phyloP scores from a whole-genome alignment of 345 rosid genomes.

The Gossypium bickii region DNA sequence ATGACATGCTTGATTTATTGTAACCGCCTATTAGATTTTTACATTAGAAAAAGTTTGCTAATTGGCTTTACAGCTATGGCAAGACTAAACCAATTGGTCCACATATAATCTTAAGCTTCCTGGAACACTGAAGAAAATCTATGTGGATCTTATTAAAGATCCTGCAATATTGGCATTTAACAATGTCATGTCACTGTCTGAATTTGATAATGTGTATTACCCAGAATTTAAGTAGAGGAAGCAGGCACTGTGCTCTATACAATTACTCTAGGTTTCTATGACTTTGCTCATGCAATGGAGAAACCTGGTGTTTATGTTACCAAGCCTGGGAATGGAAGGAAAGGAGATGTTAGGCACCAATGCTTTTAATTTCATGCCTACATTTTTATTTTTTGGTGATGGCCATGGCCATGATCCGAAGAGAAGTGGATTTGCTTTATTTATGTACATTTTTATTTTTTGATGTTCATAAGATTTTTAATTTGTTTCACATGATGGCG shows the following conservation, averaged over 20 bases:
- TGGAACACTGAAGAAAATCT: conserved; percentile 43
- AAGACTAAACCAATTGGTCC: conserved; percentile 44
- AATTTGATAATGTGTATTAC: conserved; percentile 65
- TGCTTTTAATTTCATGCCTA: conserved; percentile 44
- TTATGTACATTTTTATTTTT: not conserved
- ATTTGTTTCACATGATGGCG: not conserved
- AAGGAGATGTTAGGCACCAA: conserved; percentile 71
- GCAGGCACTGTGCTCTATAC: conserved; percentile 51
- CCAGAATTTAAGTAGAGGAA: conserved; percentile 61
- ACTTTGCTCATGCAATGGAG: conserved; percentile 64
- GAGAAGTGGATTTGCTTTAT: not conserved
- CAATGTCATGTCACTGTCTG: conserved; percentile 66
- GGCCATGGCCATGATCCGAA: not conserved
- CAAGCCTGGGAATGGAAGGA: conserved; percentile 42
- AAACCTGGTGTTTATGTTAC: conserved; percentile 61
- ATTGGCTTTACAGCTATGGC: conserved; percentile 12
- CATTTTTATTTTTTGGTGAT: not conserved
- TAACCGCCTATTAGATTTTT: conserved; percentile 65
- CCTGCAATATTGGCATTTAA: conserved; percentile 66
- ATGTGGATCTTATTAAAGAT: conserved; percentile 40
- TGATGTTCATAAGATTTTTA: not conserved
- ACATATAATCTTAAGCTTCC: conserved; percentile 35
- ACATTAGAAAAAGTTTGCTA: conserved; percentile 59
- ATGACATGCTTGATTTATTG: conserved; percentile 36
- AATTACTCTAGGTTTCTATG: conserved; percentile 51